Evolutionary conservation across 805 yeast genomes (phyloP).

Genomic region (Candida golubevii): DNA sequence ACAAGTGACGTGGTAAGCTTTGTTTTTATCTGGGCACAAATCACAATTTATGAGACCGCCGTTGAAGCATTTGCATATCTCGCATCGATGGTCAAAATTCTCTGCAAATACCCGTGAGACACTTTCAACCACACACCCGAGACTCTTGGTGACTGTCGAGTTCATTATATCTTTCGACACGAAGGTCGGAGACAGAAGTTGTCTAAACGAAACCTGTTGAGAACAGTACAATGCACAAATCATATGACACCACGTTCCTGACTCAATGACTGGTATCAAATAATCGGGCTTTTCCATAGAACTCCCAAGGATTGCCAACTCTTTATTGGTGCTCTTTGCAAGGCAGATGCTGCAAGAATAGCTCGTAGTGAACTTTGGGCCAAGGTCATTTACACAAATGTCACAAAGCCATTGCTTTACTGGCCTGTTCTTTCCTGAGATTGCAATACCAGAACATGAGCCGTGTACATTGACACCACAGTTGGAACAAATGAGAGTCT

Average conservation of each 20-base stretch:
- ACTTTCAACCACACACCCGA: conserved; percentile 22
- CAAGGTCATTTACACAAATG: conserved; percentile 64
- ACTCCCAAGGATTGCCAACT: conserved; percentile 40
- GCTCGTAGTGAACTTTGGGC: conserved; percentile 52
- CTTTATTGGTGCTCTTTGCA: conserved; percentile 47
- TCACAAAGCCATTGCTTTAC: conserved; percentile 71
- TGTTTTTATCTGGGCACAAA: conserved; percentile 31
- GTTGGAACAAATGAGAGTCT: conserved; percentile 50
- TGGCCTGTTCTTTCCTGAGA: conserved; percentile 21
- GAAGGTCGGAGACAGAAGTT: conserved; percentile 8
- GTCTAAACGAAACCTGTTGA: conserved; percentile 25
- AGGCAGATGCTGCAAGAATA: conserved; percentile 68
- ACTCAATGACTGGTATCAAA: conserved; percentile 56
- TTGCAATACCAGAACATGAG: conserved; percentile 55
- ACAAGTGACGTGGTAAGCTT: conserved; percentile 51
- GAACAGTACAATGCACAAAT: conserved; percentile 60
- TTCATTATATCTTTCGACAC: conserved; percentile 7
- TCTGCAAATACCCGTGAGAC: conserved; percentile 25
- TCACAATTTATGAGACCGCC: conserved; percentile 51
- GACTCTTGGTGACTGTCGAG: conserved; percentile 4
- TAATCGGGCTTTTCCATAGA: conserved; percentile 52
- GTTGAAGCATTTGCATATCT: conserved; percentile 40
- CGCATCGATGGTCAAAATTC: conserved; percentile 36
- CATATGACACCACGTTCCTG: conserved; percentile 75
- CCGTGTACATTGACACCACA: conserved; percentile 73